Percentiles rank a stretch among this genome's conserved stretches.
phyloP scores from a whole-genome alignment of 805 yeast genomes.

The Debaryomyces tyrocola region DNA sequence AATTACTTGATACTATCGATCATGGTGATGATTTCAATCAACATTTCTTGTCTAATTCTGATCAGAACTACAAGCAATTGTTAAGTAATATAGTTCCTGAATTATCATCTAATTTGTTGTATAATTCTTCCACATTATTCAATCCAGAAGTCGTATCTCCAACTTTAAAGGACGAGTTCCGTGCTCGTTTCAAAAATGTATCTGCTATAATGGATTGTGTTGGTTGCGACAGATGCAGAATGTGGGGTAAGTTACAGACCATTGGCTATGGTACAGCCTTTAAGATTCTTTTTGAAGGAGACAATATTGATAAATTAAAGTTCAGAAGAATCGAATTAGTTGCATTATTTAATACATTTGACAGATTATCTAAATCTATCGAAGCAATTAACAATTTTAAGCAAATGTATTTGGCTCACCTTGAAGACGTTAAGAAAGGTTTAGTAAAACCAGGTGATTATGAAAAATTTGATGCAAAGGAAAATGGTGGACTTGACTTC shows the following conservation, averaged over 20 bases:
- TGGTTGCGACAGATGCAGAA: slow-evolving; percentile 94
- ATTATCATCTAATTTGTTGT: slow-evolving; percentile 43
- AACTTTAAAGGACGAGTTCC: slow-evolving; percentile 78
- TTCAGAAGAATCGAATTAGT: slow-evolving; percentile 82
- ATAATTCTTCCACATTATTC: slow-evolving; percentile 48
- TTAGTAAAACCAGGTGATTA: slow-evolving; percentile 40
- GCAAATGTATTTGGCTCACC: slow-evolving; percentile 45
- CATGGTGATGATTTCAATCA: slow-evolving; percentile 30
- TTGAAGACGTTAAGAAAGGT: slow-evolving; percentile 41
- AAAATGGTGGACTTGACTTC: slow-evolving; percentile 32
- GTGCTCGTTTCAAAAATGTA: slow-evolving; percentile 82
- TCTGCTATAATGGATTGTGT: slow-evolving; percentile 97
- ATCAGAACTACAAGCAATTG: slow-evolving; percentile 30
- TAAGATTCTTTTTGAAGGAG: slow-evolving; percentile 81
- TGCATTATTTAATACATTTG: slow-evolving; percentile 89
- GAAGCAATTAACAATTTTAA: slow-evolving; percentile 73
- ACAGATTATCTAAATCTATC: slow-evolving; percentile 83
- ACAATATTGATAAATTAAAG: slow-evolving; percentile 52
- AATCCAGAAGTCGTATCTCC: slow-evolving; percentile 45
- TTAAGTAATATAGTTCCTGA: slow-evolving; percentile 36
- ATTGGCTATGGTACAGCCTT: slow-evolving; percentile 97
- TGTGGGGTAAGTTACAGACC: slow-evolving; percentile 98
- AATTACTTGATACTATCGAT: slow-evolving; percentile 25
- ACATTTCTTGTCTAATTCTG: slow-evolving; percentile 49
- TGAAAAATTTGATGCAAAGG: slow-evolving; percentile 27